Conservation (phyloP, 2,329 filamentous ascomycete species). For the Aspergillus japonicus region DNA sequence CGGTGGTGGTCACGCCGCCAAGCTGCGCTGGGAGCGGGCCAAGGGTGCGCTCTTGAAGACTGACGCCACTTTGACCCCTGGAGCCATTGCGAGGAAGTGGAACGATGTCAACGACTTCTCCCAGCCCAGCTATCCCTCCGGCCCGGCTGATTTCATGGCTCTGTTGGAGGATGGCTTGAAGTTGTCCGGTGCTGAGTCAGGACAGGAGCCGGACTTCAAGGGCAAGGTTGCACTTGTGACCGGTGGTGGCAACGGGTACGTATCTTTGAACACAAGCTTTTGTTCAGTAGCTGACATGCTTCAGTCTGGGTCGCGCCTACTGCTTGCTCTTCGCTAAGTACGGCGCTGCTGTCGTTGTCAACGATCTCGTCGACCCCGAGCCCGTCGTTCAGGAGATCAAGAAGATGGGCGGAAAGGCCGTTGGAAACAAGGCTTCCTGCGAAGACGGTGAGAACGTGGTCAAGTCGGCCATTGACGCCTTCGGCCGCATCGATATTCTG, state of each 20-base stretch:
- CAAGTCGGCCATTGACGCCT: constrained; percentile 89
- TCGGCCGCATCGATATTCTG: constrained; percentile 88
- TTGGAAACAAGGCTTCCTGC: constrained; percentile 88
- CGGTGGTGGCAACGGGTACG: constrained; percentile 75
- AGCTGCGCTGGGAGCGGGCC: constrained; percentile 92
- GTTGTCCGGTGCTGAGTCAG: constrained; percentile 68
- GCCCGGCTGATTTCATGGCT: constrained; percentile 82
- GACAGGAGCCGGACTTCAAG: constrained; percentile 74
- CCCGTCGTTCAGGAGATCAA: constrained; percentile 89
- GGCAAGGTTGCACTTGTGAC: constrained; percentile 85
- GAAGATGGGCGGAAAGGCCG: constrained; percentile 82
- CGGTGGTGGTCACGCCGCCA: constrained; percentile 87
- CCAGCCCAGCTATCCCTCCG: constrained; percentile 75
- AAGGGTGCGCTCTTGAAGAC: constrained; percentile 85
- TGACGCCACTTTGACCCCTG: constrained; percentile 82
- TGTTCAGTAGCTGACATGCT: neutral
- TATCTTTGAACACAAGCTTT: constrained; percentile 11
- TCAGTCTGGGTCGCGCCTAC: constrained; percentile 84
- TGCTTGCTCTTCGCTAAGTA: constrained; percentile 81
- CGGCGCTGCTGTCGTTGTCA: constrained; percentile 85
- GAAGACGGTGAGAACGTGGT: constrained; percentile 90
- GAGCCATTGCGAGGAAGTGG: constrained; percentile 87
- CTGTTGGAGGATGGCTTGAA: constrained; percentile 82
- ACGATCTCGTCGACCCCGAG: constrained; percentile 92
- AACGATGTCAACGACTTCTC: constrained; percentile 83